These are phyloP conservation scores for Pichia sp. DNA, from an alignment of 1,139 yeast genomes.

Conservation along the genomic window DNA sequence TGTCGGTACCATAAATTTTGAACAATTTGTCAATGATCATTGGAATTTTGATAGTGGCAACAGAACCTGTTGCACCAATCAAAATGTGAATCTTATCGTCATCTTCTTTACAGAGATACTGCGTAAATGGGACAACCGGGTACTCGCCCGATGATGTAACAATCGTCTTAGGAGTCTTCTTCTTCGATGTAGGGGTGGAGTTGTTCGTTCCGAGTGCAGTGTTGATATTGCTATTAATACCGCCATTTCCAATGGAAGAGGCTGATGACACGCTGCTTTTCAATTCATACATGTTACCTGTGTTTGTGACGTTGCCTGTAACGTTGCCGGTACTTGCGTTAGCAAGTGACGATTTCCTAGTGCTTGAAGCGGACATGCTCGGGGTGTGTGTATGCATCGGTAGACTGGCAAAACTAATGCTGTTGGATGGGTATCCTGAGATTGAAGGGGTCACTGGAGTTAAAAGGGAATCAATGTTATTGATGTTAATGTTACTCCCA, in stretches of 20 bases:
- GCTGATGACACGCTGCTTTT: conserved; percentile 9
- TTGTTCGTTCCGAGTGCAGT: neutral
- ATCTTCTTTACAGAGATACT: conserved; percentile 62
- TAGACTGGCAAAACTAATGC: neutral
- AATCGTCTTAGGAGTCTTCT: conserved; percentile 29
- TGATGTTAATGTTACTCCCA: neutral
- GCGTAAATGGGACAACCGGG: conserved; percentile 69
- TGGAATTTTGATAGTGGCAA: conserved; percentile 91
- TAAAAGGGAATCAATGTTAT: too few species aligned
- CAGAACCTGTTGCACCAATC: conserved; percentile 92
- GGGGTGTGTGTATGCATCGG: too few species aligned
- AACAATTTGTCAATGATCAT: conserved; percentile 74
- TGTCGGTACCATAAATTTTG: conserved; percentile 63
- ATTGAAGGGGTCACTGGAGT: neutral
- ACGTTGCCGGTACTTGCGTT: too few species aligned
- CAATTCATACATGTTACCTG: neutral
- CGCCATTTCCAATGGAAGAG: conserved; percentile 6
- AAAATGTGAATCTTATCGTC: conserved; percentile 81
- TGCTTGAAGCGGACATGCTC: neutral
- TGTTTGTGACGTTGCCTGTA: too few species aligned
- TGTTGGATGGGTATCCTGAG: neutral
- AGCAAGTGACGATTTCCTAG: conserved; percentile 5
- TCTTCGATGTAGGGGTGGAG: conserved; percentile 10
- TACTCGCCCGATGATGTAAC: conserved; percentile 42
- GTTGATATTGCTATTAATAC: conserved; percentile 1